Evolutionary conservation across 306 rosid genomes (phyloP).

Genomic region (Cucumis cinereus): DNA sequence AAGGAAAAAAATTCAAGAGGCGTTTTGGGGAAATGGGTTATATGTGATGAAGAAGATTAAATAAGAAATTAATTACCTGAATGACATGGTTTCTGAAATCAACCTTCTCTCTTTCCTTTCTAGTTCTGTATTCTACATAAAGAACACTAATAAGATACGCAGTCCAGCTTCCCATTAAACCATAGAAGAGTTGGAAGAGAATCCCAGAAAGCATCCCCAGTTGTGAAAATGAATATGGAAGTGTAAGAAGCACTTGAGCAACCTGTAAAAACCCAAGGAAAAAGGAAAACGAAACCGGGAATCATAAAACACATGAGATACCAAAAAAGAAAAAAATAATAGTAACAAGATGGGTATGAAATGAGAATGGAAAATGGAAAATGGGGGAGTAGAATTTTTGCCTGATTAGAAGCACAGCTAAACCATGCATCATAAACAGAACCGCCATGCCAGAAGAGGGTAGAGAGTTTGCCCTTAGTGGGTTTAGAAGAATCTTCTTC

Average conservation of each 20-base stretch:
- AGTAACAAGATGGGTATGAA: not conserved
- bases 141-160: constrained; percentile 88
- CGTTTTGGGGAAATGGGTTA: not conserved
- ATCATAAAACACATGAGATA: not conserved
- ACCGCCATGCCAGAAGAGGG: constrained; percentile 82
- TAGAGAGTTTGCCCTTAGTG: constrained; percentile 38
- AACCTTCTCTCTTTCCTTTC: constrained; percentile 92
- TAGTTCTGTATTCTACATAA: constrained; percentile 90
- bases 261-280: constrained; percentile 36
- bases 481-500: constrained; percentile 41
- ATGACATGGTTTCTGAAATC: constrained; percentile 94
- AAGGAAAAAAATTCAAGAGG: not conserved
- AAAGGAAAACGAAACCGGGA: constrained; percentile 5
- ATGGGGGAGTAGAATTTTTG: not conserved
- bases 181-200: constrained; percentile 83
- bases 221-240: constrained; percentile 95
- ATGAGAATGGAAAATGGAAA: not conserved
- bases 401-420: constrained; percentile 97
- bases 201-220: constrained; percentile 91
- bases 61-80: constrained; percentile 36
- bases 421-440: constrained; percentile 99
- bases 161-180: constrained; percentile 97
- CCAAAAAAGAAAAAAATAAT: not conserved
- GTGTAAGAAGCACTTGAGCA: constrained; percentile 92
- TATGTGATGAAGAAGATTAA: not conserved